A percentile compares a stretch with the other conserved stretches of the same genome.
Conservation (phyloP, 148 eudicot genomes). For the Pouteria glomerata region DNA sequence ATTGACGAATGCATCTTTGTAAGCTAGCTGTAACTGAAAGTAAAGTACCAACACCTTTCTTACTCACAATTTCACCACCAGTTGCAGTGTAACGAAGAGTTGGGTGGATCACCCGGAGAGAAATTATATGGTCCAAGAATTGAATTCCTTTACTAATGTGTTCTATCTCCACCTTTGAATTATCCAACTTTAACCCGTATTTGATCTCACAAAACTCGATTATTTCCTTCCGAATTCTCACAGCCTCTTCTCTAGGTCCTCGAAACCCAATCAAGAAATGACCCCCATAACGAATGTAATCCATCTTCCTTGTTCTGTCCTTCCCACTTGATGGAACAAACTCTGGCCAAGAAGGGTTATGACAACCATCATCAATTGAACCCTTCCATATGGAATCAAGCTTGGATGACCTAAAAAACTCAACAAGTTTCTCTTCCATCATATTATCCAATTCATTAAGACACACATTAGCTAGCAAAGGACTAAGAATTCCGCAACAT, state of each 20-base stretch:
- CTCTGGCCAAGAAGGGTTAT: slow-evolving; percentile 98
- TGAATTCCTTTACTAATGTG: slow-evolving; percentile 80
- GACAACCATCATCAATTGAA: slow-evolving; percentile 54
- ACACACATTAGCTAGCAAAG: slow-evolving; percentile 72
- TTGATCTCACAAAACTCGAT: slow-evolving; percentile 54
- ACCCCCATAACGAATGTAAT: slow-evolving; percentile 76
- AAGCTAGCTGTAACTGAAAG: slow-evolving; percentile 94
- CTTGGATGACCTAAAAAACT: slow-evolving; percentile 51
- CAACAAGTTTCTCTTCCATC: slow-evolving; percentile 62
- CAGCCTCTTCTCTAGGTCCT: slow-evolving; percentile 89
- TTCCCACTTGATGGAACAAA: slow-evolving; percentile 87
- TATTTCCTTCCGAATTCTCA: slow-evolving; percentile 51
- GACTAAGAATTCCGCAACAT: slow-evolving; percentile 84
- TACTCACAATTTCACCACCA: slow-evolving; percentile 72
- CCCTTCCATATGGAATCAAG: slow-evolving; percentile 61
- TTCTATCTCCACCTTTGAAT: slow-evolving; percentile 79
- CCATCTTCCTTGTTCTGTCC: slow-evolving; percentile 82
- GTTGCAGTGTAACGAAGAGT: slow-evolving; percentile 77
- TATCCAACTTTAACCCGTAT: slow-evolving; percentile 58
- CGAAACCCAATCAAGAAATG: slow-evolving; percentile 84
- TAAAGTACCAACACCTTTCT: slow-evolving; percentile 90
- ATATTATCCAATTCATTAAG: slow-evolving; percentile 71
- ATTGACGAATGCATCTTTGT: slow-evolving; percentile 68
- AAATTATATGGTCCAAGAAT: slow-evolving; percentile 82
- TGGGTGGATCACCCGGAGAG: slow-evolving; percentile 75